Conservation (phyloP, 495 filamentous ascomycete genomes). For the Penicillium atrosanguineum region DNA sequence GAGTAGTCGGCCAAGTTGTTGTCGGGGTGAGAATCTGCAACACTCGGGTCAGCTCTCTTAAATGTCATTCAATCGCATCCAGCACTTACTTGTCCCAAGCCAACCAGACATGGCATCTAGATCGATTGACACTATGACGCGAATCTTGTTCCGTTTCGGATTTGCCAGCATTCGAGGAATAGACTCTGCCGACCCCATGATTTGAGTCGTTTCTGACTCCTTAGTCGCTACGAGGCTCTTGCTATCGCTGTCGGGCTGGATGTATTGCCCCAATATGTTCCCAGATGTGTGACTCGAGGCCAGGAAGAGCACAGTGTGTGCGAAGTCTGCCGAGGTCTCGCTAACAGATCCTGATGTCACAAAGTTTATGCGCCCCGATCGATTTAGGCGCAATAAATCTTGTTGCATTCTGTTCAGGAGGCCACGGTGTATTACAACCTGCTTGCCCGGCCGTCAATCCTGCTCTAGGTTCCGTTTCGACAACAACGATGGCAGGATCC, state of each 20-base stretch:
- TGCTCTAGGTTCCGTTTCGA: slow-evolving; percentile 44
- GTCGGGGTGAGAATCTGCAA: slow-evolving; percentile 8
- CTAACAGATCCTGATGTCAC: slow-evolving; percentile 40
- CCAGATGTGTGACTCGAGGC: slow-evolving; percentile 51
- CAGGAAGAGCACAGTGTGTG: slow-evolving; percentile 50
- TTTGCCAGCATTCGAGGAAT: slow-evolving; percentile 26
- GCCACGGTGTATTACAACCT: slow-evolving; percentile 41
- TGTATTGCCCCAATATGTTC: slow-evolving; percentile 53
- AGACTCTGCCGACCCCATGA: slow-evolving; percentile 6
- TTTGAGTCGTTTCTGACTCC: not conserved
- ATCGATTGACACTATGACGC: slow-evolving; percentile 54
- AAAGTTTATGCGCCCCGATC: slow-evolving; percentile 53
- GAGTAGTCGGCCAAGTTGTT: slow-evolving; percentile 53
- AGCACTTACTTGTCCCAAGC: slow-evolving; percentile 51
- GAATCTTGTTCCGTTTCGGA: slow-evolving; percentile 41
- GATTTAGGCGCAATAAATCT: slow-evolving; percentile 50
- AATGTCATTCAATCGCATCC: not conserved
- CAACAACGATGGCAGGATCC: slow-evolving; percentile 53
- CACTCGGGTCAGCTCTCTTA: not conserved
- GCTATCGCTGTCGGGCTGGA: slow-evolving; percentile 51
- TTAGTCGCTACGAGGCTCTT: slow-evolving; percentile 22
- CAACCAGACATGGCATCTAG: slow-evolving; percentile 61
- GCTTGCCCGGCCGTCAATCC: slow-evolving; percentile 53
- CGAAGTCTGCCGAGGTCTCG: slow-evolving; percentile 45
- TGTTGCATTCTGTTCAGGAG: not conserved